These are phyloP conservation scores for Gossypium turneri DNA, from an alignment of 345 rosid genomes.

Conservation along the genomic window DNA sequence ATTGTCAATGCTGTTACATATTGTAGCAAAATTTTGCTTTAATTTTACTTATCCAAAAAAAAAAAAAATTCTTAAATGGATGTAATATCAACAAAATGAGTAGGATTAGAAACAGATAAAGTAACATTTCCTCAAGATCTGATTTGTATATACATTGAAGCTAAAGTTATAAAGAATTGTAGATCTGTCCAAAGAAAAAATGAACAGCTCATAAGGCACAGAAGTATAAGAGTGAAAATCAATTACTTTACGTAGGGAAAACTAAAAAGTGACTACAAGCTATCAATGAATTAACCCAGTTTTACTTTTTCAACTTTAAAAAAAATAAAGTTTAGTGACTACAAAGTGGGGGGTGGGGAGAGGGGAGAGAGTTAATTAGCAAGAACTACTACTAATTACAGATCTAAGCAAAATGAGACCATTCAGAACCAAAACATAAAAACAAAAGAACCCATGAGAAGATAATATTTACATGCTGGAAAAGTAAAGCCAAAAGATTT, in stretches of 20 bases:
- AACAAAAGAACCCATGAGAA: not conserved
- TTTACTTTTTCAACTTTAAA: conserved; percentile 9
- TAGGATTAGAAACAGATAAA: not conserved
- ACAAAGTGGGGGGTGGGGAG: too few relatives aligned
- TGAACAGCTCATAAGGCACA: conserved; percentile 28
- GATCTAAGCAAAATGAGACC: conserved; percentile 33
- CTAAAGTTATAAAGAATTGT: conserved; percentile 24
- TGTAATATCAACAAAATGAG: not conserved
- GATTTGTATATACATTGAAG: conserved; percentile 9
- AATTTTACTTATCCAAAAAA: too few relatives aligned
- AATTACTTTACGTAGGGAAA: conserved; percentile 23
- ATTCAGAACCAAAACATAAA: not conserved
- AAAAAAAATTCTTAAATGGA: not conserved
- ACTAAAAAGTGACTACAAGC: conserved; percentile 9
- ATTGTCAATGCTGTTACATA: too few relatives aligned
- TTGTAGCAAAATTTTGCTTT: too few relatives aligned
- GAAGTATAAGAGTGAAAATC: conserved; percentile 27
- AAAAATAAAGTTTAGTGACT: too few relatives aligned
- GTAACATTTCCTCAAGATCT: conserved; percentile 13
- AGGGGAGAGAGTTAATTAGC: too few relatives aligned
- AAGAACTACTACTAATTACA: conserved; percentile 14
- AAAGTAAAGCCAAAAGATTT: not conserved
- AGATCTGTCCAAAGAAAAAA: conserved; percentile 4
- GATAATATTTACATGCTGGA: conserved; percentile 4
- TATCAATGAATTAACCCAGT: not conserved